A percentile compares a stretch with the other conserved stretches of the same genome.
phyloP scores from a whole-genome alignment of 257 asterid genomes.

The Solanum commersonii region DNA sequence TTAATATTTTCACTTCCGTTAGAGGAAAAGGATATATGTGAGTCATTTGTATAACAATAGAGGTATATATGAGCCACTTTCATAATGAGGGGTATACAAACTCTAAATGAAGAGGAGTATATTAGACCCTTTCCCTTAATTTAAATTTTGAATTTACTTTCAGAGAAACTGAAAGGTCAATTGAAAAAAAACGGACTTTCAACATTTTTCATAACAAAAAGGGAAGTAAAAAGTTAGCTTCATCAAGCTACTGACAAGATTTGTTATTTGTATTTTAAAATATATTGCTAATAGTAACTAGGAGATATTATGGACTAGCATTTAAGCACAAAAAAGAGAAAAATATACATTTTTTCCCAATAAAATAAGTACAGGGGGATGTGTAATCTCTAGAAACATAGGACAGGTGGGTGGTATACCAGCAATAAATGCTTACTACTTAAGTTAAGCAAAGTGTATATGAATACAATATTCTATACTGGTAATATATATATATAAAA shows the following conservation, averaged over 20 bases:
- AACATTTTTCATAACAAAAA: neutral
- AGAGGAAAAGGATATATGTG: no score
- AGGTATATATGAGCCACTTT: no score
- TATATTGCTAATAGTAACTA: neutral
- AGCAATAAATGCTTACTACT: neutral
- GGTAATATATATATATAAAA: neutral
- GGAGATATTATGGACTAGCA: neutral
- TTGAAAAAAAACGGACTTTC: no score
- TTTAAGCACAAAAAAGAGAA: neutral
- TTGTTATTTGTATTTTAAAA: neutral
- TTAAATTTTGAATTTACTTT: no score
- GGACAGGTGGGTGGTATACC: neutral
- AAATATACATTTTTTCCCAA: neutral
- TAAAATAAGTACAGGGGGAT: neutral
- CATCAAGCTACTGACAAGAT: neutral
- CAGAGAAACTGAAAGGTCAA: neutral
- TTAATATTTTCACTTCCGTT: no score
- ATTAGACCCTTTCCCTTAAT: no score
- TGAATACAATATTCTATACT: neutral
- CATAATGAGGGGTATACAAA: fast-evolving
- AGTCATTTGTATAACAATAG: no score
- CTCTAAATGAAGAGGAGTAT: no score
- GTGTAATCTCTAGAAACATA: neutral
- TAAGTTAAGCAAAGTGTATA: neutral
- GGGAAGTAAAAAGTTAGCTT: neutral